Evolutionary conservation across 2,329 filamentous ascomycete species (phyloP).

Genomic region (Ophiostoma pallidulum): DNA sequence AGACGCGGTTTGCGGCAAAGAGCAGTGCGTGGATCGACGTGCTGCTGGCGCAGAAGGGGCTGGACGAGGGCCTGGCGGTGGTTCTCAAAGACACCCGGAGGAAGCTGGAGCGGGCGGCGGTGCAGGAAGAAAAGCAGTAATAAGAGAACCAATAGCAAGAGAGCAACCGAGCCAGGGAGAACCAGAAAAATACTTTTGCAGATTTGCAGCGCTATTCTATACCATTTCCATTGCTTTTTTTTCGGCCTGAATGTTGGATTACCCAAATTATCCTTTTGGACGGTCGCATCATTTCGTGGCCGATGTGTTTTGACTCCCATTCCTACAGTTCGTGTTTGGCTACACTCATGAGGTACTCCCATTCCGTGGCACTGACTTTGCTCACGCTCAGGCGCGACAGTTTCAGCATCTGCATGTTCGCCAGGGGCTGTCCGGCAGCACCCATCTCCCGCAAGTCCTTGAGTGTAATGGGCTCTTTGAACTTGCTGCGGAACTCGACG

Average conservation of each 20-base stretch:
- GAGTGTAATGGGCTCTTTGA: constrained; percentile 59
- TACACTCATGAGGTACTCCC: constrained; percentile 50
- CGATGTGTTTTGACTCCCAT: background rate
- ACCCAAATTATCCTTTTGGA: no score
- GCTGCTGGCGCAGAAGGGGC: constrained; percentile 37
- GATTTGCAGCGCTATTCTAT: constrained; percentile 1
- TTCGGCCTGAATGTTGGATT: background rate
- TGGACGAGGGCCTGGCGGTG: constrained; percentile 47
- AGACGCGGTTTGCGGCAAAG: constrained; percentile 36
- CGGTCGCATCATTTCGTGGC: no score
- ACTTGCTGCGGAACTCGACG: constrained; percentile 78
- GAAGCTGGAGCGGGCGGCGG: constrained; percentile 23
- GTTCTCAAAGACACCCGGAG: constrained; percentile 45
- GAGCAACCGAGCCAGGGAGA: no score
- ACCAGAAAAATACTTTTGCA: background rate
- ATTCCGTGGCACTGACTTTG: constrained; percentile 54
- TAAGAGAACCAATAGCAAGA: background rate
- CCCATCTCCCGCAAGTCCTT: constrained; percentile 60
- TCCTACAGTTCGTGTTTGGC: constrained; percentile 25
- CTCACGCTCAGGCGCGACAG: constrained; percentile 76
- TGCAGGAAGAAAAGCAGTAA: background rate
- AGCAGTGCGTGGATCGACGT: constrained; percentile 44
- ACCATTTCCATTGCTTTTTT: constrained; percentile 1
- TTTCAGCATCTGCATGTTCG: constrained; percentile 74
- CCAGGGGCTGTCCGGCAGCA: constrained; percentile 44